A percentile compares a stretch with the other conserved stretches of the same genome.
These are phyloP conservation scores for Starmerella floricola DNA, from an alignment of 805 yeast species.

Conservation along the genomic window DNA sequence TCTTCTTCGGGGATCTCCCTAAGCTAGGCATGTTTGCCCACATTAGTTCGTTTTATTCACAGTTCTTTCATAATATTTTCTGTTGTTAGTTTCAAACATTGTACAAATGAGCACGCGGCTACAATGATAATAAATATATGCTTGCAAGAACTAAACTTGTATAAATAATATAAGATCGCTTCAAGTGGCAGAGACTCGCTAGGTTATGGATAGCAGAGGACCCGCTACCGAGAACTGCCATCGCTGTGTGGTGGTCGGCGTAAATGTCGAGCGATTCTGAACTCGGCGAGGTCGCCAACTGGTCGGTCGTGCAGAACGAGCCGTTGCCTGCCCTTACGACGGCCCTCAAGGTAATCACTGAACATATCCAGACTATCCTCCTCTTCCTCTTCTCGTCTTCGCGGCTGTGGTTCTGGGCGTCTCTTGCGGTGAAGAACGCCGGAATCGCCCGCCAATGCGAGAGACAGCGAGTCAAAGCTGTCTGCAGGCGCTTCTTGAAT, in stretches of 20 bases:
- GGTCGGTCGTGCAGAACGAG: neutral
- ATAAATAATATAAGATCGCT: neutral
- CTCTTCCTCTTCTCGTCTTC: neutral
- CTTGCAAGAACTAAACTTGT: neutral
- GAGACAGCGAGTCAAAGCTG: neutral
- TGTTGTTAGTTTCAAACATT: neutral
- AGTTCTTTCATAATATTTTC: neutral
- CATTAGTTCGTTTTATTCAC: too few relatives aligned
- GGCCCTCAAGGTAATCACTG: constrained; percentile 2
- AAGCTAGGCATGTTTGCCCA: neutral
- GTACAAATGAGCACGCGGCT: neutral
- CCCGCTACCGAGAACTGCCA: neutral
- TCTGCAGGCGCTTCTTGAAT: neutral
- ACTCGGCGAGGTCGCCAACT: neutral
- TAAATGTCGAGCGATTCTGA: neutral
- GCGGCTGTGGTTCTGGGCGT: too few relatives aligned
- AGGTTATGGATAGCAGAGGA: too few relatives aligned
- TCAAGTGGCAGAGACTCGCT: neutral
- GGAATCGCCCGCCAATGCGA: neutral
- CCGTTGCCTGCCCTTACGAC: neutral
- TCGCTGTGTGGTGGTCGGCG: neutral
- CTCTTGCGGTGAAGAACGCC: neutral
- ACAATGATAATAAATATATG: neutral
- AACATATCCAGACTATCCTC: neutral
- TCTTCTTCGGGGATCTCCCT: neutral